These are phyloP conservation scores for Colletotrichum coccodes DNA, from an alignment of 2,329 filamentous ascomycete genomes.

Conservation along the genomic window DNA sequence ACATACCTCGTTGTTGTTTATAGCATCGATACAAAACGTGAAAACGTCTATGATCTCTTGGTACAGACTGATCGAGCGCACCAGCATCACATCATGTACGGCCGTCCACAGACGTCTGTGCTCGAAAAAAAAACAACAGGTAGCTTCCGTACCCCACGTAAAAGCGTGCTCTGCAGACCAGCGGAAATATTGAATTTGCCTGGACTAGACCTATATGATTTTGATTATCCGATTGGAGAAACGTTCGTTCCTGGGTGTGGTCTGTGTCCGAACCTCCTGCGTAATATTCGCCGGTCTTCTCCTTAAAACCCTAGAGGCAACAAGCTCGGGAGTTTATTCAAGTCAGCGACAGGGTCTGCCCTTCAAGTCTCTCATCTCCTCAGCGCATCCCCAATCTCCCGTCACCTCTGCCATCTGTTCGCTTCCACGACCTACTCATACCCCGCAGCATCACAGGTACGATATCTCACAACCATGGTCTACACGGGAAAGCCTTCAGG, in stretches of 20 bases:
- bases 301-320: background rate
- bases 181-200: background rate
- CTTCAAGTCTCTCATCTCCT: background rate
- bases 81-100: background rate
- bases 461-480: conserved; percentile 32
- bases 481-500: conserved; percentile 38
- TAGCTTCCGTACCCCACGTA: background rate
- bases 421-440: background rate
- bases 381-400: background rate
- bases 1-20: background rate
- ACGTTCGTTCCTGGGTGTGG: background rate
- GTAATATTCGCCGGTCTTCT: background rate
- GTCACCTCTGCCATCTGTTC: background rate
- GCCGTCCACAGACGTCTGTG: background rate
- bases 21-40: background rate
- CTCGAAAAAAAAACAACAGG: background rate
- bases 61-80: background rate
- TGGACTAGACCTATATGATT: background rate
- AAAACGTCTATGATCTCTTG: background rate
- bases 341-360: conserved; percentile 5
- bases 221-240: background rate
- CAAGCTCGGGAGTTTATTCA: conserved; percentile 15
- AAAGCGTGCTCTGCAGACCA: background rate
- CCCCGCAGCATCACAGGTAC: background rate
- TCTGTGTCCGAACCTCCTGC: conserved; percentile 7